Base-by-base conservation (phyloP, 2,329 filamentous ascomycete species). In the Pseudocercospora musae region DNA sequence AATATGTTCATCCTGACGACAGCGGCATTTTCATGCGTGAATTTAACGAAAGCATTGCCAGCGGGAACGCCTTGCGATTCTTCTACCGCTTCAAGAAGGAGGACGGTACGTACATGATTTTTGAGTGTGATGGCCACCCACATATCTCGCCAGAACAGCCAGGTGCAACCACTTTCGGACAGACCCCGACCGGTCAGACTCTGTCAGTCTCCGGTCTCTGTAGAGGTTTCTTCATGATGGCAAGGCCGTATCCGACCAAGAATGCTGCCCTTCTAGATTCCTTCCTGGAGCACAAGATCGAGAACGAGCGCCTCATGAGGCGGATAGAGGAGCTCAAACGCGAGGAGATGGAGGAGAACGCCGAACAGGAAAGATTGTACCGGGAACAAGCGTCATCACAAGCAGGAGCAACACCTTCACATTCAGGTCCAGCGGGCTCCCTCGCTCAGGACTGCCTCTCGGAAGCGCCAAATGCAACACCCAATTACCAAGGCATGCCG, bases 281-380 rank as follows among this genome's bases (percentile, higher is more conserved):
- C 0, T 97, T 97, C 71, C 82, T 98, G 27, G 94, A 98, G 75
- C 93, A 97, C 79, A 97, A 97, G 77, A 94, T 96, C 59, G 94
- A 97, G 76, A 96, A 97, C 71, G 92, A 96, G 78, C 86, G 93
- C 4, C 78, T 98, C 54, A 87, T 87, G 71, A 89, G 91, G 70
- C 87, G 91, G 48, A 96, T 98, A 65, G 87, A 89, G 18, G 92
- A 96, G 77, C 81, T 97, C 59, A 91, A 90, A 69, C 84, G 85
- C 64, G 94, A 97, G 76, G 94, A 97, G 75, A 87, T 89, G 60
- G 90, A 93, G 59, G 93, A 96, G 64, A 82, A 84, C 15, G 89
- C 90, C 62, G 85, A 87, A 61, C 84, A 86, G 57, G 84, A 87
- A 62, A 81, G 82, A 65, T 82, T 87, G 49, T 88, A 69, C 58